Evolutionary conservation across 371 early-diverging fungal species (phyloP).

Genomic region (Circinella minor): DNA sequence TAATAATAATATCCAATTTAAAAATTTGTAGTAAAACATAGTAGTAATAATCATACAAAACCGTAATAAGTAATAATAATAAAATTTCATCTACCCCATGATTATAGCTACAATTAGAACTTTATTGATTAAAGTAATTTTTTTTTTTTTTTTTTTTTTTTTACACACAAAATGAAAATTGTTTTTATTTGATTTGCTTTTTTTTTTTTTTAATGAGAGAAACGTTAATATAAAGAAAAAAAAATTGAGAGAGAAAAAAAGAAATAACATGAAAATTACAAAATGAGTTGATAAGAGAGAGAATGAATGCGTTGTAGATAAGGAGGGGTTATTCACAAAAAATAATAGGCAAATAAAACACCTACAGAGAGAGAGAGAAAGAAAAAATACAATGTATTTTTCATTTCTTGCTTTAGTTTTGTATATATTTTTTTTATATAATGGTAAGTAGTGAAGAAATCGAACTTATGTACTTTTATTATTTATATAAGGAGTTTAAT

Average conservation of each 20-base stretch:
- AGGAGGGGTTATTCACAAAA: neutral
- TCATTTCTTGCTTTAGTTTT: too few relatives aligned
- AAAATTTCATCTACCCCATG: too few relatives aligned
- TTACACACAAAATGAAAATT: neutral
- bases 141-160: too few relatives aligned
- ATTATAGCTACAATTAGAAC: too few relatives aligned
- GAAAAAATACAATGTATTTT: too few relatives aligned
- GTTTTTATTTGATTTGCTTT: neutral
- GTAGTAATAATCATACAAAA: too few relatives aligned
- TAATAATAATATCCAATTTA: neutral
- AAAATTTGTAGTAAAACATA: too few relatives aligned
- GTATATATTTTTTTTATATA: neutral
- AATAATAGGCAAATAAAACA: too few relatives aligned
- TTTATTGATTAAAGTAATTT: too few relatives aligned
- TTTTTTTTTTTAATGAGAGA: neutral
- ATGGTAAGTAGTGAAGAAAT: neutral
- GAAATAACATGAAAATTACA: neutral
- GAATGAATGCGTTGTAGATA: neutral
- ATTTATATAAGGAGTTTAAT: constrained; percentile 16
- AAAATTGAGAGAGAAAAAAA: neutral
- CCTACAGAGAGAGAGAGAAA: too few relatives aligned
- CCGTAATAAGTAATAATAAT: too few relatives aligned
- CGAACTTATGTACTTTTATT: too few relatives aligned
- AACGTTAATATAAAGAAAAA: neutral
- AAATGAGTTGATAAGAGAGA: neutral